Percentiles rank a stretch among this genome's conserved stretches.
These are phyloP conservation scores for Hypoxylon intermedium DNA, from an alignment of 495 filamentous ascomycete genomes.

Conservation along the genomic window DNA sequence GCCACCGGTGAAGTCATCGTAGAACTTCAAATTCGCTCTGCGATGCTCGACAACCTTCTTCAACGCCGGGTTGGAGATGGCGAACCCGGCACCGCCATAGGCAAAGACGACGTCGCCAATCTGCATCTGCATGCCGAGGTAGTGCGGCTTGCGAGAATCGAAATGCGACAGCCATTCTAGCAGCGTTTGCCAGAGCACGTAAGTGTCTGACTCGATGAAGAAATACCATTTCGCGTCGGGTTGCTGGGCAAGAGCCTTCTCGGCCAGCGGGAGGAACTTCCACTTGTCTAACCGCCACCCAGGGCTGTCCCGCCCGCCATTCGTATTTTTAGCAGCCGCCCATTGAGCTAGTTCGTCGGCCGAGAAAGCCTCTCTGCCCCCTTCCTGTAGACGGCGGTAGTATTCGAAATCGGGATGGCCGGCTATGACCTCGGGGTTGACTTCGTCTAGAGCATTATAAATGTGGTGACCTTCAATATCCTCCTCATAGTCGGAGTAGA, in stretches of 20 bases:
- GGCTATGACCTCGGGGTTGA: conserved; percentile 37
- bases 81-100: conserved; percentile 62
- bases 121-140: conserved; percentile 58
- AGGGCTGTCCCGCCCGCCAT: conserved; percentile 39
- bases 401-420: conserved; percentile 47
- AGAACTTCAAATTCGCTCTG: conserved; percentile 32
- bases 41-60: conserved; percentile 46
- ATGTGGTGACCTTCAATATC: conserved; percentile 49
- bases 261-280: conserved; percentile 70
- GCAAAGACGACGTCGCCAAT: conserved; percentile 54
- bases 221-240: conserved; percentile 68
- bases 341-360: conserved; percentile 36
- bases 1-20: conserved; percentile 43
- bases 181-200: conserved; percentile 64
- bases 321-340: conserved; percentile 40
- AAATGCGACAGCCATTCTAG: conserved; percentile 58
- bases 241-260: conserved; percentile 52
- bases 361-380: conserved; percentile 38
- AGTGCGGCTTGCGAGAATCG: conserved; percentile 53
- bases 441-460: conserved; percentile 47
- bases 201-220: conserved; percentile 70
- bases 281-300: conserved; percentile 69
- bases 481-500: conserved; percentile 60
- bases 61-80: conserved; percentile 59
- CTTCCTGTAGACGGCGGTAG: conserved; percentile 39